Evolutionary conservation across 371 early-diverging fungal species (phyloP).

Genomic region (Mucor sp.): DNA sequence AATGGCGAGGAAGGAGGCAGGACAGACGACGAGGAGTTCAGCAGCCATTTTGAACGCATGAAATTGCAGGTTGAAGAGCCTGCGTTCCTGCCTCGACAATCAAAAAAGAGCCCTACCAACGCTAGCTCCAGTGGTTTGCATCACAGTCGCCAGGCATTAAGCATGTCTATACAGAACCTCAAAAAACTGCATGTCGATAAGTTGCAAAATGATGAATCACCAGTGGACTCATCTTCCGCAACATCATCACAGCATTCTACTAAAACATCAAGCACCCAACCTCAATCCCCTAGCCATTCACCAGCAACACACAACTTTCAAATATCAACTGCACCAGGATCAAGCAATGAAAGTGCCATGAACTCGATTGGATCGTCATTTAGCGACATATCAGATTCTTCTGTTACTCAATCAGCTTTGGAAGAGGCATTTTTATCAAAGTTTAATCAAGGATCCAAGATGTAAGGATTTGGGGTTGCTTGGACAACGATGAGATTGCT

Average conservation of each 20-base stretch:
- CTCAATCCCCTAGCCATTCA: constrained; percentile 5
- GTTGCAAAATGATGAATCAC: not conserved
- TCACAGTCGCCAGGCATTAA: constrained; percentile 12
- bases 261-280: not conserved
- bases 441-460: constrained; percentile 56
- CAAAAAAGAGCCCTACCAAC: not conserved
- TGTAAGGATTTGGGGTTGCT: constrained; percentile 32
- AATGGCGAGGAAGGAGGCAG: constrained; percentile 3
- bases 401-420: constrained; percentile 62
- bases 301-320: constrained; percentile 1
- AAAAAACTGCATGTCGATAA: constrained; percentile 2
- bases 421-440: constrained; percentile 63
- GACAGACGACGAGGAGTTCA: constrained; percentile 28
- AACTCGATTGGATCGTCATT: constrained; percentile 59
- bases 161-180: constrained; percentile 16
- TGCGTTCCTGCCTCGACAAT: constrained; percentile 34
- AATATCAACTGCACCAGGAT: constrained; percentile 9
- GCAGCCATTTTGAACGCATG: constrained; percentile 36
- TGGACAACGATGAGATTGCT: not conserved
- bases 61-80: constrained; percentile 40
- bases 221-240: not conserved
- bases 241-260: not conserved
- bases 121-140: not conserved
- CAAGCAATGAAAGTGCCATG: constrained; percentile 39
- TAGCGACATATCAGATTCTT: constrained; percentile 62